phyloP scores from a whole-genome alignment of 176 grass and related monocot species.

The Triticum turgidum region DNA sequence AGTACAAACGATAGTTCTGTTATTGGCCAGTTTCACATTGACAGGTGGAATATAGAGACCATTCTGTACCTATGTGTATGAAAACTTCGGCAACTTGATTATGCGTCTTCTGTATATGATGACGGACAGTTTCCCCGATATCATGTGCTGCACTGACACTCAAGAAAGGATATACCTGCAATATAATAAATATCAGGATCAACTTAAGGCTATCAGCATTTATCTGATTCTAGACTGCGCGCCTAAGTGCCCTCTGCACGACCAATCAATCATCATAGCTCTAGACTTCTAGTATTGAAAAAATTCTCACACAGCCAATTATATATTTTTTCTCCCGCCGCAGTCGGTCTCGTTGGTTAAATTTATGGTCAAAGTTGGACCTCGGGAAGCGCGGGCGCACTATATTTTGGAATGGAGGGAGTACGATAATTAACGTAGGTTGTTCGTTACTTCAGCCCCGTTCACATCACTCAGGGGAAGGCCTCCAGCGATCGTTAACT shows the following conservation, averaged over 20 bases:
- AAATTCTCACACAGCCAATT: conserved; percentile 15
- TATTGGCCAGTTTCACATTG: conserved; percentile 22
- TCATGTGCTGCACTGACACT: conserved; percentile 92
- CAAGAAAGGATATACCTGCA: conserved; percentile 90
- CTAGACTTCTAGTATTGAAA: background rate
- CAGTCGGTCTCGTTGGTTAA: no score
- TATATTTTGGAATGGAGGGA: no score
- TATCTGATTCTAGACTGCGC: background rate
- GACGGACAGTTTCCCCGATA: conserved; percentile 87
- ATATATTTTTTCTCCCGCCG: no score
- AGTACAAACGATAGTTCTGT: background rate
- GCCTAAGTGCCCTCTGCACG: conserved; percentile 8
- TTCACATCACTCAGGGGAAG: no score
- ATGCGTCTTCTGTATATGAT: conserved; percentile 78
- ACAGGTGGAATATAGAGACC: conserved; percentile 22
- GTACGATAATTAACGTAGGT: no score
- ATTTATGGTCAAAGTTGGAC: no score
- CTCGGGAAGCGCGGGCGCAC: no score
- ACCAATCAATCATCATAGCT: background rate
- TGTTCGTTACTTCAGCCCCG: no score
- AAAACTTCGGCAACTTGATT: conserved; percentile 91
- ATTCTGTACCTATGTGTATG: conserved; percentile 86
- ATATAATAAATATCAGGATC: conserved; percentile 20
- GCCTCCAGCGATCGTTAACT: no score
- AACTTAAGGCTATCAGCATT: background rate